Percentiles rank a stretch among this genome's conserved stretches.
phyloP scores from a whole-genome alignment of 163 green algal genomes.

The Chlorella variabilis region DNA sequence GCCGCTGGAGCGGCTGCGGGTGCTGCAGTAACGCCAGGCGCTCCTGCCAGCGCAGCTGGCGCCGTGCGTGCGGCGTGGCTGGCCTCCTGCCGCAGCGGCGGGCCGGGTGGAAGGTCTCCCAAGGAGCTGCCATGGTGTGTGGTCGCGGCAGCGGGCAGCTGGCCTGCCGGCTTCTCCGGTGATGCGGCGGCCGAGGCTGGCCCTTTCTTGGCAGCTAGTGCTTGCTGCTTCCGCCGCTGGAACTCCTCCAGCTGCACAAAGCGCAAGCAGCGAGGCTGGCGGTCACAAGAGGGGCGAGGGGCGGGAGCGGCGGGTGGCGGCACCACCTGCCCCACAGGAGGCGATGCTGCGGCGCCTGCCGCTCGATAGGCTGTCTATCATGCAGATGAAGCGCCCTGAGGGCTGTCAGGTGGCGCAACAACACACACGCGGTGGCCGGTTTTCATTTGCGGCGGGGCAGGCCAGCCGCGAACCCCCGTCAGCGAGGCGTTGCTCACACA shows the following conservation, averaged over 20 bases:
- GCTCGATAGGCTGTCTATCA: too few species aligned
- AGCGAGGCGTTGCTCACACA: too few species aligned
- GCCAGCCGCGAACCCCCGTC: too few species aligned
- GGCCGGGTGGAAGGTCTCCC: background rate
- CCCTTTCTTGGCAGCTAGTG: slow-evolving; percentile 34
- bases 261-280: background rate
- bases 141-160: background rate
- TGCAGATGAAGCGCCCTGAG: too few species aligned
- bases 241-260: slow-evolving; percentile 51
- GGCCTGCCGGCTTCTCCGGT: background rate
- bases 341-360: too few species aligned
- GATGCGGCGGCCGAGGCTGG: background rate
- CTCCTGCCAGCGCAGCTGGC: background rate
- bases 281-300: background rate
- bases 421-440: too few species aligned
- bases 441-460: too few species aligned
- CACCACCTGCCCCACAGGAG: too few species aligned
- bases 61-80: background rate
- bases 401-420: too few species aligned
- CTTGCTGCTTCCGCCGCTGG: slow-evolving; percentile 40
- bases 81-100: too few species aligned
- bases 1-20: background rate
- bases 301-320: background rate
- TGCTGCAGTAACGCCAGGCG: background rate
- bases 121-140: background rate